Conservation (phyloP, 352 stramenopile species). For the Pythium chondricola region DNA sequence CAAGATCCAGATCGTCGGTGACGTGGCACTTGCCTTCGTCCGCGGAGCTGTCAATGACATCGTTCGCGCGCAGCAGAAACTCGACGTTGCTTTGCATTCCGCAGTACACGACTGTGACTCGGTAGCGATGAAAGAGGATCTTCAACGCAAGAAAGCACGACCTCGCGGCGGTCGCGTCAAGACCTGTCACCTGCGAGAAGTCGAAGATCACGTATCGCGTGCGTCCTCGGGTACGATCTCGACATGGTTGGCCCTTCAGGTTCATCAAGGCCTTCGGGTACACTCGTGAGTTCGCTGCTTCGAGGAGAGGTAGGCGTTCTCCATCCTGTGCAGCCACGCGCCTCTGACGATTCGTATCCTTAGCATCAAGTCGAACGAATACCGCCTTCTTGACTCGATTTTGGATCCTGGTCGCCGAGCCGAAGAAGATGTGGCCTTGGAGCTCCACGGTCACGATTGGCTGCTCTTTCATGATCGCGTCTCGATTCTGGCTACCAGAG, state of each 20-base stretch:
- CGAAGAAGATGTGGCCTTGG: conserved; percentile 77
- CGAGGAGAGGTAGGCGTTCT: conserved; percentile 25
- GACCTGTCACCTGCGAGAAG: conserved; percentile 67
- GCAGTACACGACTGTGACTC: conserved; percentile 54
- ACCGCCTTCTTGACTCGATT: conserved; percentile 62
- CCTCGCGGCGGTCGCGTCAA: conserved; percentile 70
- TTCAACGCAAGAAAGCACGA: conserved; percentile 70
- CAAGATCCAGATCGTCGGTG: conserved; percentile 40
- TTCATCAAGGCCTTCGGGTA: conserved; percentile 26
- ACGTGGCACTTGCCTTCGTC: conserved; percentile 25
- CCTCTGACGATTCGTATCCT: neutral
- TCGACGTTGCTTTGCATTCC: conserved; percentile 51
- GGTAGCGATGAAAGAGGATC: conserved; percentile 41
- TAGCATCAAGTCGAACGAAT: conserved; percentile 24
- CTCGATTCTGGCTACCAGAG: conserved; percentile 1
- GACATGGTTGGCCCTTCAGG: conserved; percentile 31
- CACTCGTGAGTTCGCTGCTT: conserved; percentile 1
- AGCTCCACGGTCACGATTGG: conserved; percentile 61
- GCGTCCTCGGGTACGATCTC: conserved; percentile 22
- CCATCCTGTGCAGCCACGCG: conserved; percentile 1
- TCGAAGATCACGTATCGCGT: conserved; percentile 73
- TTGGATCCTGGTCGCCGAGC: conserved; percentile 61
- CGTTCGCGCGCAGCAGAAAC: conserved; percentile 49
- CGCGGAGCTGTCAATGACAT: conserved; percentile 27
- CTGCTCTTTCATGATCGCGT: conserved; percentile 29